Evolutionary conservation across 169 alveolate genomes (phyloP).

Genomic region (Cystoisospora suis): DNA sequence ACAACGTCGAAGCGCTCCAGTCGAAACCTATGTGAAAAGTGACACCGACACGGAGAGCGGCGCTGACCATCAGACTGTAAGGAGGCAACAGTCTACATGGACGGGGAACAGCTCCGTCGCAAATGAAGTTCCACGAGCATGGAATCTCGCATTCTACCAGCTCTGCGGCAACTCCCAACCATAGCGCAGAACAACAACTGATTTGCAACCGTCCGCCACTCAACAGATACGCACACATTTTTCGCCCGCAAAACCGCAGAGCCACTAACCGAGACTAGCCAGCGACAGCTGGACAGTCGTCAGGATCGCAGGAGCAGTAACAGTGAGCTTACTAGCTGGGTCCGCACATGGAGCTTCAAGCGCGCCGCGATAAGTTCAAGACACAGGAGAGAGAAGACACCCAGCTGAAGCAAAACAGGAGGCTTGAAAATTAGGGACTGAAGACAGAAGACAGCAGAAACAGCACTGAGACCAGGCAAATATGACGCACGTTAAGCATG

Average conservation of each 20-base stretch:
- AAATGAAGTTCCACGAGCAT: too few species aligned
- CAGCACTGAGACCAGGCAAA: too few species aligned
- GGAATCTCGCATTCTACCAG: too few species aligned
- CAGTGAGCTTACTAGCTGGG: constrained; percentile 41
- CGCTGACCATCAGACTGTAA: too few species aligned
- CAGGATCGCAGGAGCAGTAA: not conserved
- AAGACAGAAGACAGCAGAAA: not conserved
- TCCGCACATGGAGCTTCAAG: constrained; percentile 57
- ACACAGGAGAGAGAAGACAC: constrained; percentile 47
- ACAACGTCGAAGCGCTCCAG: too few species aligned
- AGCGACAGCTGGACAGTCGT: not conserved
- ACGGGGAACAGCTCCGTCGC: too few species aligned
- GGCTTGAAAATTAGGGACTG: constrained; percentile 46
- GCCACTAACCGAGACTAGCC: not conserved
- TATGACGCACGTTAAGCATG: too few species aligned
- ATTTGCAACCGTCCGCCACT: not conserved
- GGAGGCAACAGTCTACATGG: too few species aligned
- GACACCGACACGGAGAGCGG: too few species aligned
- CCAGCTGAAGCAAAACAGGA: constrained; percentile 42
- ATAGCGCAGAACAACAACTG: too few species aligned
- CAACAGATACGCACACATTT: not conserved
- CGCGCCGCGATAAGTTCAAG: constrained; percentile 57
- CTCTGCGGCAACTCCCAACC: too few species aligned
- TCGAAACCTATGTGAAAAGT: too few species aligned
- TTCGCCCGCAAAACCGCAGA: not conserved